Base-by-base conservation (phyloP, 163 green algal genomes). In the Botryococcus braunii region DNA sequence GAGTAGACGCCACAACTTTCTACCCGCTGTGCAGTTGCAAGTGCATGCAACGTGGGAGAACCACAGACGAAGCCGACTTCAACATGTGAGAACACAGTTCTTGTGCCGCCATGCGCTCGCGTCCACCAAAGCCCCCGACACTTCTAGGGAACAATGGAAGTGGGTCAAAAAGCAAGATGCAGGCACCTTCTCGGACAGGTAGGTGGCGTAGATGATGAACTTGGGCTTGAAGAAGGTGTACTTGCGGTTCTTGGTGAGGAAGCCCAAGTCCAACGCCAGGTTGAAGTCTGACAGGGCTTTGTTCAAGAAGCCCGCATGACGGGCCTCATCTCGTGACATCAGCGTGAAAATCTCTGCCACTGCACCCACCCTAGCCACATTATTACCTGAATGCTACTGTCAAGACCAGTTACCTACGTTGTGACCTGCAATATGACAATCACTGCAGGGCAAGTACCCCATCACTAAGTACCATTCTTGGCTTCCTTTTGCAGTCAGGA, bases 181-280 rank as follows among this genome's bases (percentile, higher is more conserved):
- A n/a, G 11, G 23, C 21, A 66, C 66, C 66, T 95, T 97, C 85
- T 98, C 93, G 17, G 84, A 95, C 56, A 99, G 83, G 81, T 97
- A 99, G 11, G 94, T 98, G n/a, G 94, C 91, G 75, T 96, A 97
- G 69, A 98, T 86, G 81, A 99, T 99, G 85, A 95, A 98, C 85
- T 97, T 93, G 65, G 92, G 93, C 84, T 95, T 93, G 84, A 97
- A 97, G 89, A 96, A 97, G 35, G 91, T 97, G 82, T 95, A 95
- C 68, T 89, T 86, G 57, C 87, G 76, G 82, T 96, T 97, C 88
- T 97, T 97, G 29, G 93, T 98, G 36, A 99, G 79, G 87, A 99
- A 99, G 66, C 93, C 93, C 37, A 99, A 83, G 82, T 99, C 93
- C 62, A 97, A 80, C 2, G 92, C 90, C 65, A 97, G 82, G 85